Conservation (phyloP, 352 stramenopile genomes). For the Phytopythium kandeliae region DNA sequence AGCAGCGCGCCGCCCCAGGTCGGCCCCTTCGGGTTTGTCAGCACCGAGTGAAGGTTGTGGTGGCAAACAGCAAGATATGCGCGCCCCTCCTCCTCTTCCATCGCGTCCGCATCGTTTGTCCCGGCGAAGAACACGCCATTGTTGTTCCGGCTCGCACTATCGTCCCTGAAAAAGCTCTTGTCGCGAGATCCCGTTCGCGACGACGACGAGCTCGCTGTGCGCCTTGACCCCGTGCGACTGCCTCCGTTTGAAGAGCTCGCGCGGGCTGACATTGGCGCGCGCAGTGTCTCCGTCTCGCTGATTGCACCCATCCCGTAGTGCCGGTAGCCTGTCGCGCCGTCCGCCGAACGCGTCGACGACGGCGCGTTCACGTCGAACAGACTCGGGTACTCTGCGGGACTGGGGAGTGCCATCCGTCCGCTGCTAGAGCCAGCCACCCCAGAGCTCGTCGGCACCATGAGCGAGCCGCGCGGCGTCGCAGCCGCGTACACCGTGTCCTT, state of each 20-base stretch:
- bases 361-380: slow-evolving; percentile 60
- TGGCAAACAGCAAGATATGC: slow-evolving; percentile 62
- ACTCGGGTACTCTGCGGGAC: slow-evolving; percentile 60
- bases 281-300: slow-evolving; percentile 11
- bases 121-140: slow-evolving; percentile 3
- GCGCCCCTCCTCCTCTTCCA: slow-evolving; percentile 52
- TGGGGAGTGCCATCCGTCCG: slow-evolving; percentile 29
- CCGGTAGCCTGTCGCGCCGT: slow-evolving; percentile 9
- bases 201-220: slow-evolving; percentile 16
- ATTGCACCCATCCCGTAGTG: slow-evolving; percentile 1
- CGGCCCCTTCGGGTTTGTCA: slow-evolving; percentile 71
- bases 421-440: slow-evolving; percentile 21
- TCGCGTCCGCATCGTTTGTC: slow-evolving; percentile 15
- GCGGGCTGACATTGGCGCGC: slow-evolving; percentile 27
- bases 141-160: slow-evolving; percentile 6
- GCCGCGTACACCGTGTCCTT: slow-evolving; percentile 57
- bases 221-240: slow-evolving; percentile 29
- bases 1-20: slow-evolving; percentile 68
- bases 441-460: slow-evolving; percentile 10
- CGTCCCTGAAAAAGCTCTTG: slow-evolving; percentile 6
- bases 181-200: slow-evolving; percentile 15
- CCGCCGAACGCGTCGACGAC: slow-evolving; percentile 31
- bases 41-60: slow-evolving; percentile 83
- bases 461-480: slow-evolving; percentile 34
- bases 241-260: slow-evolving; percentile 10